These are phyloP conservation scores for Coemansia sp. DNA, from an alignment of 192 early-diverging fungal species.

Conservation along the genomic window DNA sequence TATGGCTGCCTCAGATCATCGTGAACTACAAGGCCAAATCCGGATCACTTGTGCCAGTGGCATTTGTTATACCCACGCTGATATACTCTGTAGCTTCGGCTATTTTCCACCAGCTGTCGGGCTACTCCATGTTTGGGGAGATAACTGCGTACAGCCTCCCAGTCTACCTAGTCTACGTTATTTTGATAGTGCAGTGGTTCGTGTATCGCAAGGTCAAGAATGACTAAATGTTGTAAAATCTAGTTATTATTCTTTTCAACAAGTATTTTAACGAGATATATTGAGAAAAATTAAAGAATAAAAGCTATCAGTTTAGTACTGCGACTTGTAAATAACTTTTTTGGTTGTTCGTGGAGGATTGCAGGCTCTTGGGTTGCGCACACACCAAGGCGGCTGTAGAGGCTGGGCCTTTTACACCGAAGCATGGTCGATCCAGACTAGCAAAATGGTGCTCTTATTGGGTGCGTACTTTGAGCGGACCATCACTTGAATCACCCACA, in stretches of 20 bases:
- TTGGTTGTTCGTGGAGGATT: slow-evolving; percentile 31
- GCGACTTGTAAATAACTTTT: too few relatives aligned
- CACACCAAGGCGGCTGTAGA: slow-evolving; percentile 77
- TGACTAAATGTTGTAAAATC: too few relatives aligned
- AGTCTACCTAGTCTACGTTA: not conserved
- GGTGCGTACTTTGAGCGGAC: slow-evolving; percentile 54
- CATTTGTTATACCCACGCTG: not conserved
- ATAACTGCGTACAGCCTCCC: not conserved
- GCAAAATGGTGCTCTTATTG: slow-evolving; percentile 65
- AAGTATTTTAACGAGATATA: too few relatives aligned
- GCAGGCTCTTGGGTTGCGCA: slow-evolving; percentile 61
- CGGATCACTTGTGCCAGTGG: not conserved
- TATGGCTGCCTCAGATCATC: slow-evolving; percentile 13
- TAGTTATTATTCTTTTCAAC: too few relatives aligned
- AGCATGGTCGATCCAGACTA: too few relatives aligned
- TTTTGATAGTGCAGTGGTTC: not conserved
- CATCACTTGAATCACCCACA: too few relatives aligned
- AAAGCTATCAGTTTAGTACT: too few relatives aligned
- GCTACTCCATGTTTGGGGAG: not conserved
- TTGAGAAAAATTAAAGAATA: too few relatives aligned
- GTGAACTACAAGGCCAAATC: slow-evolving; percentile 7
- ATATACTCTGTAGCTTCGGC: not conserved
- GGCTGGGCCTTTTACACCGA: too few relatives aligned
- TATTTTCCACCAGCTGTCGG: not conserved
- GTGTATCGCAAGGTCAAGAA: not conserved